These are phyloP conservation scores for Curvularia spicifera DNA, from an alignment of 2,329 filamentous ascomycete species.

Conservation along the genomic window DNA sequence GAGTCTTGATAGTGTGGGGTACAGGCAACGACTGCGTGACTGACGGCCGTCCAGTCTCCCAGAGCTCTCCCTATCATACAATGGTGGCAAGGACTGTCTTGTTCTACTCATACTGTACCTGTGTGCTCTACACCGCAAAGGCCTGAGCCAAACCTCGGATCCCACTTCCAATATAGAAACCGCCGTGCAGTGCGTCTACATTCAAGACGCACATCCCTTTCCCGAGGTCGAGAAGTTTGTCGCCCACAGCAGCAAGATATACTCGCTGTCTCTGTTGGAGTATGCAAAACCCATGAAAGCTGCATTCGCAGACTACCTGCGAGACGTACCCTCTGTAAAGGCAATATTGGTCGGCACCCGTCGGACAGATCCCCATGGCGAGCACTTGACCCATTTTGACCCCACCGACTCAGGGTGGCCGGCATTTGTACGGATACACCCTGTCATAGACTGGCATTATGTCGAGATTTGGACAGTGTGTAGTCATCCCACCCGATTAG, in stretches of 20 bases:
- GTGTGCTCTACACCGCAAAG: slow-evolving; percentile 60
- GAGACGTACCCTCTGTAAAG: slow-evolving; percentile 67
- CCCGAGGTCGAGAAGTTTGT: slow-evolving; percentile 87
- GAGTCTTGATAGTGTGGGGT: slow-evolving; percentile 40
- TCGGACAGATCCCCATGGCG: slow-evolving; percentile 90
- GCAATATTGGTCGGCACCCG: slow-evolving; percentile 89
- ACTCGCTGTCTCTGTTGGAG: slow-evolving; percentile 76
- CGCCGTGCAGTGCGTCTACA: slow-evolving; percentile 81
- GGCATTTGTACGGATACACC: slow-evolving; percentile 88
- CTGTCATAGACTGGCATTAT: slow-evolving; percentile 98
- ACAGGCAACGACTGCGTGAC: slow-evolving; percentile 11
- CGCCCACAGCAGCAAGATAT: slow-evolving; percentile 65
- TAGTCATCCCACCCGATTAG: slow-evolving; percentile 20
- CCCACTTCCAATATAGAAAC: slow-evolving; percentile 39
- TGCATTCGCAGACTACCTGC: slow-evolving; percentile 79
- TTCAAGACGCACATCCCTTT: slow-evolving; percentile 84
- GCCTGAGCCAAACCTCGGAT: slow-evolving; percentile 31
- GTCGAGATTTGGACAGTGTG: slow-evolving; percentile 90
- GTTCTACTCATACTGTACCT: slow-evolving; percentile 89
- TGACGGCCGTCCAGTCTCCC: slow-evolving; percentile 63
- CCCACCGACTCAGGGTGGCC: slow-evolving; percentile 91
- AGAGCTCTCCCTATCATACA: slow-evolving; percentile 89
- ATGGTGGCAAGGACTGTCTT: slow-evolving; percentile 97
- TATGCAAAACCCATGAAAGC: slow-evolving; percentile 81
- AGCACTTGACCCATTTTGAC: slow-evolving; percentile 79